A percentile compares a stretch with the other conserved stretches of the same genome.
Conservation (phyloP, 371 early-diverging fungal genomes). For the Apophysomyces variabilis region DNA sequence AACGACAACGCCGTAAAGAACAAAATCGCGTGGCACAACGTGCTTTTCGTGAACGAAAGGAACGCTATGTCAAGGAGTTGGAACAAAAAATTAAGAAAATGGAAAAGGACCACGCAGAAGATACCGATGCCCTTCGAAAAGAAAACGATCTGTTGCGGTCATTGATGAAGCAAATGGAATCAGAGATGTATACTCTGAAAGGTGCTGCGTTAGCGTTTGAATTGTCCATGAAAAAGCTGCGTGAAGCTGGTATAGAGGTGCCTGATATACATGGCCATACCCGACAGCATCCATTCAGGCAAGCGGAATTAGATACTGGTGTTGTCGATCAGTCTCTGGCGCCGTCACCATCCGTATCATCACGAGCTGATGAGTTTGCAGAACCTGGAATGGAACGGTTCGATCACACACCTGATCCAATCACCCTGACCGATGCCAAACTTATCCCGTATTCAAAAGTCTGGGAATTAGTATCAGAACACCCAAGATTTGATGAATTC, state of each 20-base stretch:
- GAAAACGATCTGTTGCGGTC: slow-evolving; percentile 28
- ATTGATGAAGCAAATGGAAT: slow-evolving; percentile 25
- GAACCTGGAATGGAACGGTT: slow-evolving; percentile 22
- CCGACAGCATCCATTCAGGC: slow-evolving; percentile 5
- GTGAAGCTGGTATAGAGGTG: slow-evolving; percentile 21
- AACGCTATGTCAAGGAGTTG: slow-evolving; percentile 62
- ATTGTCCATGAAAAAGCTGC: slow-evolving; percentile 27
- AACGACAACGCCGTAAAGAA: slow-evolving; percentile 25
- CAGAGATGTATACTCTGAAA: slow-evolving; percentile 32
- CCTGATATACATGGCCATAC: neutral
- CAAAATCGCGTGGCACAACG: slow-evolving; percentile 75
- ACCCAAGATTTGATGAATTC: slow-evolving; percentile 59
- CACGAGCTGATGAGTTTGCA: slow-evolving; percentile 23
- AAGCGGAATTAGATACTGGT: slow-evolving; percentile 8
- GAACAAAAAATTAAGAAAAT: slow-evolving; percentile 63
- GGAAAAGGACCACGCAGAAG: slow-evolving; percentile 34
- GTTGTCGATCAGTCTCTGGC: neutral
- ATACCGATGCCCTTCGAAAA: slow-evolving; percentile 16
- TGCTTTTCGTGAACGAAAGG: slow-evolving; percentile 71
- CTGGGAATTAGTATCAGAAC: slow-evolving; percentile 60
- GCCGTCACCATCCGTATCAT: neutral
- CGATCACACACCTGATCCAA: slow-evolving; percentile 23
- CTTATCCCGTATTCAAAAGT: slow-evolving; percentile 47
- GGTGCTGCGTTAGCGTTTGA: slow-evolving; percentile 34
- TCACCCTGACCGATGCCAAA: slow-evolving; percentile 14